phyloP scores from a whole-genome alignment of 768 basidiomycete species.

The Sarcomyxa edulis region DNA sequence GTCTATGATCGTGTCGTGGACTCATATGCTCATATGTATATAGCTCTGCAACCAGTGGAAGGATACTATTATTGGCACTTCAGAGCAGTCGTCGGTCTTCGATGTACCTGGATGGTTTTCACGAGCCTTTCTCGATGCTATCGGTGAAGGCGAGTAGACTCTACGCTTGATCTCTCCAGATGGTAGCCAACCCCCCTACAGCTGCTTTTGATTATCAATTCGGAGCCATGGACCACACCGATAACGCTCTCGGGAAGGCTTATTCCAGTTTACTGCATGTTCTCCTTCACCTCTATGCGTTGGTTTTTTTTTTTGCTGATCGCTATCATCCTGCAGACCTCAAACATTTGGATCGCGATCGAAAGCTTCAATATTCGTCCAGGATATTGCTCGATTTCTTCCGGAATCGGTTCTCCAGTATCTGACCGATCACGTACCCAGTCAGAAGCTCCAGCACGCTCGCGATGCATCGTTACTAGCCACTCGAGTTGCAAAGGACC shows the following conservation, averaged over 20 bases:
- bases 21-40: slow-evolving; percentile 4
- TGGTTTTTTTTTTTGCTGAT: neutral
- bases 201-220: slow-evolving; percentile 33
- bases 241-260: slow-evolving; percentile 14
- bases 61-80: slow-evolving; percentile 14
- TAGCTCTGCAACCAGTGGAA: slow-evolving; percentile 19
- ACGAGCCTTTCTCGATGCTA: slow-evolving; percentile 30
- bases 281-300: neutral
- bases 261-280: slow-evolving; percentile 18
- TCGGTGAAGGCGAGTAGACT: slow-evolving; percentile 23
- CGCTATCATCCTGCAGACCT: slow-evolving; percentile 4
- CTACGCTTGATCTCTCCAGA: neutral
- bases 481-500: slow-evolving; percentile 14
- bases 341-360: slow-evolving; percentile 14
- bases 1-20: slow-evolving; percentile 4
- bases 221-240: slow-evolving; percentile 17
- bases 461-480: slow-evolving; percentile 13
- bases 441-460: slow-evolving; percentile 11
- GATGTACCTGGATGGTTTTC: slow-evolving; percentile 19
- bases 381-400: slow-evolving; percentile 14
- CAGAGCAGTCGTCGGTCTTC: slow-evolving; percentile 13
- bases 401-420: slow-evolving; percentile 19
- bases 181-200: neutral
- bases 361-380: slow-evolving; percentile 13
- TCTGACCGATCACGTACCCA: slow-evolving; percentile 14